These are phyloP conservation scores for Cytospora schulzeri DNA, from an alignment of 2,329 filamentous ascomycete species.

Conservation along the genomic window DNA sequence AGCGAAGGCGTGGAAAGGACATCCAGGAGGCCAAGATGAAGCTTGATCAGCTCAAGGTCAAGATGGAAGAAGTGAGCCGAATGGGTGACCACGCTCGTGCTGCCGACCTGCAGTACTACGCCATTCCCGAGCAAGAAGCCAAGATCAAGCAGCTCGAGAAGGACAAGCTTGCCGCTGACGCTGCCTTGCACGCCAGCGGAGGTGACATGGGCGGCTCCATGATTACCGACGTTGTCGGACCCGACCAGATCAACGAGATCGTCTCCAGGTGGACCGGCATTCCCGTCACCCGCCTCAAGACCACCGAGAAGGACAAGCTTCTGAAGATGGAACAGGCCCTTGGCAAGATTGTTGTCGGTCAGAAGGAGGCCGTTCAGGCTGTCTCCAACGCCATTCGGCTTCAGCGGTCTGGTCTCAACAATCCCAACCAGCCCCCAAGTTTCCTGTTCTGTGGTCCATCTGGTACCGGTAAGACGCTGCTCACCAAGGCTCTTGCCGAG, in stretches of 20 bases:
- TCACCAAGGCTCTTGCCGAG: conserved; percentile 95
- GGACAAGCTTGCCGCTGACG: conserved; percentile 79
- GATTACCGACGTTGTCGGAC: conserved; percentile 90
- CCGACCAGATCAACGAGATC: conserved; percentile 98
- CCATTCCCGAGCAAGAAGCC: conserved; percentile 86
- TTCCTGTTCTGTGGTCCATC: conserved; percentile 99
- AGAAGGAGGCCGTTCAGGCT: conserved; percentile 88
- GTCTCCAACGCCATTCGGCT: conserved; percentile 96
- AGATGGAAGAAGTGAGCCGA: conserved; percentile 90
- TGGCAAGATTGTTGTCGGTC: conserved; percentile 82
- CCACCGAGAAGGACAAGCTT: conserved; percentile 97
- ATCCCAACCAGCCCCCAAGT: conserved; percentile 94
- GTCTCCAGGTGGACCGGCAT: conserved; percentile 98
- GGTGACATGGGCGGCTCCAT: conserved; percentile 69
- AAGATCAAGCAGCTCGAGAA: conserved; percentile 80
- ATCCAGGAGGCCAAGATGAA: conserved; percentile 96
- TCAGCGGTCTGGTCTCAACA: conserved; percentile 89
- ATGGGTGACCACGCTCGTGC: conserved; percentile 82
- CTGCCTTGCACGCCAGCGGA: conserved; percentile 57
- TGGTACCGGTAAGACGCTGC: conserved; percentile 94
- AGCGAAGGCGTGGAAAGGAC: conserved; percentile 86
- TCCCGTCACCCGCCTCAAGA: conserved; percentile 89
- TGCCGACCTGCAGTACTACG: conserved; percentile 95
- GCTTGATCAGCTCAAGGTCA: conserved; percentile 86
- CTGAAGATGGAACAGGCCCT: conserved; percentile 93